Conservation (phyloP, 768 basidiomycete species). For the Auricularia heimuer region DNA sequence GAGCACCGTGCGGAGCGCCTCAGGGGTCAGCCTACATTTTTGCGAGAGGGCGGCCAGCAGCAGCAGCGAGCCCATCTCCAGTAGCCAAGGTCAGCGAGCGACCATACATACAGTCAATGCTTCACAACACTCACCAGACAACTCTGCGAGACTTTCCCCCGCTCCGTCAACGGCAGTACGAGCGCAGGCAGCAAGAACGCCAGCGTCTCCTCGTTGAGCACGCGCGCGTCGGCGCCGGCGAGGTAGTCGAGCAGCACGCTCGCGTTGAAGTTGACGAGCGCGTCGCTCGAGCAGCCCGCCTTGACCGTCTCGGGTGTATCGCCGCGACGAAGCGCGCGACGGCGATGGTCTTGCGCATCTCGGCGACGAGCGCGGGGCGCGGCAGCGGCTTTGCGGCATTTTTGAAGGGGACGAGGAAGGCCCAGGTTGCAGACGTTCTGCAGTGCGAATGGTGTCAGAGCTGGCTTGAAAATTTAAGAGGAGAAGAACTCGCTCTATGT, state of each 20-base stretch:
- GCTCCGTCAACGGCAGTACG: neutral
- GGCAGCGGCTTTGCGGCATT: conserved; percentile 67
- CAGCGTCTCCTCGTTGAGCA: conserved; percentile 54
- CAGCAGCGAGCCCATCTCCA: conserved; percentile 63
- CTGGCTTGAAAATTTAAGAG: neutral
- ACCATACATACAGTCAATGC: neutral
- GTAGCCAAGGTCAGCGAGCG: conserved; percentile 3
- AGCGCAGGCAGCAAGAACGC: conserved; percentile 47
- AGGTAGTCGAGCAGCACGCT: conserved; percentile 75
- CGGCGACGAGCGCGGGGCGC: conserved; percentile 59
- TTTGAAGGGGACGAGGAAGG: conserved; percentile 66
- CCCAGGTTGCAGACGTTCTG: conserved; percentile 54
- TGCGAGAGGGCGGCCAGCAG: conserved; percentile 62
- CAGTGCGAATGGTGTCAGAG: neutral
- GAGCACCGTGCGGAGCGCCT: conserved; percentile 53
- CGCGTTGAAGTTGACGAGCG: conserved; percentile 70
- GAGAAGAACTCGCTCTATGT: conserved; percentile 46
- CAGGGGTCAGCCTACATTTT: conserved; percentile 46
- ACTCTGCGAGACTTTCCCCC: neutral
- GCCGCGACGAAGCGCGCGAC: conserved; percentile 62
- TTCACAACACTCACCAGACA: neutral
- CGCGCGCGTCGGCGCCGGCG: conserved; percentile 32
- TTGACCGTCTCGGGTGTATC: conserved; percentile 38
- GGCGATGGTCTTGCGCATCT: conserved; percentile 64
- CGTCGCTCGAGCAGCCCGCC: conserved; percentile 35